phyloP scores from a whole-genome alignment of 192 early-diverging fungal species.

The Backusella westeae region DNA sequence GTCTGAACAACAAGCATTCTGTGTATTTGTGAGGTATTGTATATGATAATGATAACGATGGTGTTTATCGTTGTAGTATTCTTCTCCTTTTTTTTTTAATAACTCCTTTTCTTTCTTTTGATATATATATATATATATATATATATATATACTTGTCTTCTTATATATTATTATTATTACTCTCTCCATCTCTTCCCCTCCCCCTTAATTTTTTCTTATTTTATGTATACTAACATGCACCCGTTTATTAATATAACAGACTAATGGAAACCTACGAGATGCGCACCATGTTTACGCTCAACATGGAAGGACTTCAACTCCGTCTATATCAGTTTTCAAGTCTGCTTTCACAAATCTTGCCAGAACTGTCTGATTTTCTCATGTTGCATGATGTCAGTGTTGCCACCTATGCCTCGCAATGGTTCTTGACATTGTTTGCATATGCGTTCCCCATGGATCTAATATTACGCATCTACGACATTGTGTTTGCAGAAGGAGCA shows the following conservation, averaged over 20 bases:
- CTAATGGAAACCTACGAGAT: constrained; percentile 94
- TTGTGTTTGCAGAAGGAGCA: constrained; percentile 87
- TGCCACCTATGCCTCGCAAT: constrained; percentile 87
- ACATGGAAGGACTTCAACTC: constrained; percentile 92
- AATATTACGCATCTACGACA: constrained; percentile 90
- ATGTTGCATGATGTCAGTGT: constrained; percentile 68
- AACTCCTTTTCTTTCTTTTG: too few relatives aligned
- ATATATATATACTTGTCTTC: neutral
- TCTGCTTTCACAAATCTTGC: constrained; percentile 75
- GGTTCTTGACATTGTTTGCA: constrained; percentile 97
- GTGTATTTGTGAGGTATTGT: constrained; percentile 74
- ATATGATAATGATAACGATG: neutral
- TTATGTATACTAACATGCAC: constrained; percentile 5
- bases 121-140: neutral
- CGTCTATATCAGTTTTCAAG: constrained; percentile 84
- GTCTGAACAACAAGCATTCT: constrained; percentile 93
- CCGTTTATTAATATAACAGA: constrained; percentile 15
- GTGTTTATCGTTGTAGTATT: neutral
- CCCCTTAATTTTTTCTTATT: neutral
- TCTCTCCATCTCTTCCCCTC: neutral
- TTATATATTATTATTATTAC: neutral
- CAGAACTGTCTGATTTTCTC: constrained; percentile 74
- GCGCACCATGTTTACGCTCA: constrained; percentile 89
- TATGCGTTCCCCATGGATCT: constrained; percentile 90
- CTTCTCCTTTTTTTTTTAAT: neutral